Evolutionary conservation across 257 asterid genomes (phyloP).

Genomic region (Scutellaria barbata): DNA sequence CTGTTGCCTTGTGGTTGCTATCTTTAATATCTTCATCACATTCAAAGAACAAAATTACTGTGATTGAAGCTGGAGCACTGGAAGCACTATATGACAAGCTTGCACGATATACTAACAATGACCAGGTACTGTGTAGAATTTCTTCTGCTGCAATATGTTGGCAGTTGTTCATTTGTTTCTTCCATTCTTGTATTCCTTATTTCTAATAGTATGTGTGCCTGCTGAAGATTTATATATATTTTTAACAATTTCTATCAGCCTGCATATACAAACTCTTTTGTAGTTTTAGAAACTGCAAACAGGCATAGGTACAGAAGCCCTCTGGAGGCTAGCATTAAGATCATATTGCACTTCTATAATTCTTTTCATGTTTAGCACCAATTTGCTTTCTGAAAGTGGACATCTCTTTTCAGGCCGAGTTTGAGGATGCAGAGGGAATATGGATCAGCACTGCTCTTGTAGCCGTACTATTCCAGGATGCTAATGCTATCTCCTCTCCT

Average conservation of each 20-base stretch:
- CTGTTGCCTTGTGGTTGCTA: conserved; percentile 81
- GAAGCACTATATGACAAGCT: conserved; percentile 71
- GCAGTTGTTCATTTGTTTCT: conserved; percentile 11
- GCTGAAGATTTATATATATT: neutral
- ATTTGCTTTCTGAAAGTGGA: conserved; percentile 34
- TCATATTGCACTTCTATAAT: conserved; percentile 25
- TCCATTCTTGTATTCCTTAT: conserved; percentile 5
- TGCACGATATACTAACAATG: conserved; percentile 50
- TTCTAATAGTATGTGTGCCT: conserved; percentile 22
- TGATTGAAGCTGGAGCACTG: conserved; percentile 81
- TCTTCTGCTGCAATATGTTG: conserved; percentile 21
- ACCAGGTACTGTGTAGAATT: conserved; percentile 51
- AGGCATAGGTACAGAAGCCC: conserved; percentile 3
- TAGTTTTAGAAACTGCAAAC: conserved; percentile 9
- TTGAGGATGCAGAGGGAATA: conserved; percentile 73
- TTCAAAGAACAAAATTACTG: conserved; percentile 55
- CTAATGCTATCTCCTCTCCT: conserved; percentile 60
- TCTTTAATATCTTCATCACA: conserved; percentile 64
- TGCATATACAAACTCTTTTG: conserved; percentile 5
- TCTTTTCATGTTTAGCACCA: neutral
- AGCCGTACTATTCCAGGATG: conserved; percentile 79
- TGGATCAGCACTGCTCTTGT: conserved; percentile 83
- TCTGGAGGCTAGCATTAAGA: conserved; percentile 7
- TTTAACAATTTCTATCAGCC: neutral
- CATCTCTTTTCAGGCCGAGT: conserved; percentile 61